Evolutionary conservation across 257 asterid genomes (phyloP).

Genomic region (Knoxia roxburghii): DNA sequence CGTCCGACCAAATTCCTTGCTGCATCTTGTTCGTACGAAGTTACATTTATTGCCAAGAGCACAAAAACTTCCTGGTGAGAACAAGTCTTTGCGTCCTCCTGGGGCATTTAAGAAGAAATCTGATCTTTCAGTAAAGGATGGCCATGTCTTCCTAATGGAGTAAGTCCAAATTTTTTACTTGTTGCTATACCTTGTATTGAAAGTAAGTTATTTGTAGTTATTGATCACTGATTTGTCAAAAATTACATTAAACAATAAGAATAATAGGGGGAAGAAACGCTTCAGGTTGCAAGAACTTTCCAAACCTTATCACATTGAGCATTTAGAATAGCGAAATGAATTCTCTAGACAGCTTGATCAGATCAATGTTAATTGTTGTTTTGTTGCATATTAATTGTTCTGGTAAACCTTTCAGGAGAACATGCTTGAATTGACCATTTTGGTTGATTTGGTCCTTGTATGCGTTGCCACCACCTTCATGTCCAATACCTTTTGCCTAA

Average conservation of each 20-base stretch:
- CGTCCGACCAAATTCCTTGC: constrained; percentile 77
- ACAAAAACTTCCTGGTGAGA: constrained; percentile 94
- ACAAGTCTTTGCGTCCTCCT: constrained; percentile 96
- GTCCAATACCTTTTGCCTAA: background rate
- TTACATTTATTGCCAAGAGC: constrained; percentile 81
- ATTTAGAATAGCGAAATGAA: background rate
- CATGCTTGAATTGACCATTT: background rate
- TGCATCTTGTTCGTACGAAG: constrained; percentile 95
- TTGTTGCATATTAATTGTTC: background rate
- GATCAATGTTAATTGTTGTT: background rate
- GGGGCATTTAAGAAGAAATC: constrained; percentile 99
- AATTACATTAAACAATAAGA: no score
- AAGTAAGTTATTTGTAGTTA: background rate
- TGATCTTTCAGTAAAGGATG: constrained; percentile 96
- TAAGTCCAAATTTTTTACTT: constrained; percentile 37
- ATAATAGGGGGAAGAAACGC: no score
- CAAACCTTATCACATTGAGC: background rate
- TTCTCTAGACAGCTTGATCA: background rate
- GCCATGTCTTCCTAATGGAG: constrained; percentile 97
- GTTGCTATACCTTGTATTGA: background rate
- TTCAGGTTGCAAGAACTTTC: background rate
- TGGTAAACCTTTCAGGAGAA: background rate
- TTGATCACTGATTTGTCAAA: no score
- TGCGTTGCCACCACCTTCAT: background rate
- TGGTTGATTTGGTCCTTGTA: background rate